Conservation (phyloP, 306 rosid genomes). For the Abrus pulchellus region DNA sequence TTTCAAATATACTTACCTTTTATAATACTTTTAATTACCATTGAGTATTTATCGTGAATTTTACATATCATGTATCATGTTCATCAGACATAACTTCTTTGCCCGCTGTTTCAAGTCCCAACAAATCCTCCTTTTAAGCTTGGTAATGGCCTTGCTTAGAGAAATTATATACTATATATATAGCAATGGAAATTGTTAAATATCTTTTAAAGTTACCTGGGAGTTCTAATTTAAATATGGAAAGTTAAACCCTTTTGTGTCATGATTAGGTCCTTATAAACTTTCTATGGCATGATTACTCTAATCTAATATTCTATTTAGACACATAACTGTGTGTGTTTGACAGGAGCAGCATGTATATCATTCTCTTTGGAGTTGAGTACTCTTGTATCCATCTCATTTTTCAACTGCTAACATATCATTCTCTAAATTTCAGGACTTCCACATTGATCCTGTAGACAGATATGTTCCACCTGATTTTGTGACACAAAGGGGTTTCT, state of each 20-base stretch:
- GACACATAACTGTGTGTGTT: not conserved
- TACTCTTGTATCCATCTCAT: conserved; percentile 12
- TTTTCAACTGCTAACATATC: conserved; percentile 47
- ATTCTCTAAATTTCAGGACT: conserved; percentile 67
- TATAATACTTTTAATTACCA: not conserved
- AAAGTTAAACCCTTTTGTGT: not conserved
- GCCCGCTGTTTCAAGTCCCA: conserved; percentile 8
- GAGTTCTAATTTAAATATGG: conserved; percentile 10
- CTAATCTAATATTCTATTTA: conserved; percentile 9
- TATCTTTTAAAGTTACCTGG: conserved; percentile 23
- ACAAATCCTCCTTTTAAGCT: conserved; percentile 16
- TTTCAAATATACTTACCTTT: not conserved
- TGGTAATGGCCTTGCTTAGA: conserved; percentile 1
- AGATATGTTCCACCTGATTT: conserved; percentile 73
- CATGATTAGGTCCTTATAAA: conserved; percentile 18
- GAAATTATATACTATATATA: conserved; percentile 1
- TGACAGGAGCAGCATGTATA: not conserved
- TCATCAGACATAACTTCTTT: conserved; percentile 2
- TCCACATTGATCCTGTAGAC: conserved; percentile 63
- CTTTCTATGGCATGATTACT: conserved; percentile 18
- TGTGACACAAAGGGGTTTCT: conserved; percentile 69
- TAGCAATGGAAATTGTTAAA: not conserved
- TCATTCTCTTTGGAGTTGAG: conserved; percentile 6
- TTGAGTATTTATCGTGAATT: not conserved
- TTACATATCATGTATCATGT: not conserved